Conservation (phyloP, 768 basidiomycete genomes). For the Boletales sp. region DNA sequence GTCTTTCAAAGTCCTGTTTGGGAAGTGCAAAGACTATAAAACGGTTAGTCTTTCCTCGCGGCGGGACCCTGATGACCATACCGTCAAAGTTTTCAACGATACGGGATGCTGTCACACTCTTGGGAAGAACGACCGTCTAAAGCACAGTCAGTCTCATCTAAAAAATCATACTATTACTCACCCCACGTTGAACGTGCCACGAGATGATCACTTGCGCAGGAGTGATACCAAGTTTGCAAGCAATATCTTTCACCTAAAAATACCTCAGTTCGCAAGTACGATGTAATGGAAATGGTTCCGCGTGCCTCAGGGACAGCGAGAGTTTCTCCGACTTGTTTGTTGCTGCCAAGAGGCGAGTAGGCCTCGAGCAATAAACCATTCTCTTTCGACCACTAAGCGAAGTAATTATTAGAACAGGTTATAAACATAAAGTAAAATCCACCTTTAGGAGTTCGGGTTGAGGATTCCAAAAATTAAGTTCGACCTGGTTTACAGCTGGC, state of each 20-base stretch:
- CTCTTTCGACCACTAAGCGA: constrained; percentile 61
- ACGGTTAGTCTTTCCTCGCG: not conserved
- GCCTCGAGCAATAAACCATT: constrained; percentile 65
- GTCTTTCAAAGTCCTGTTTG: constrained; percentile 36
- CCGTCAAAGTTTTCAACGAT: constrained; percentile 69
- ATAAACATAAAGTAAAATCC: not conserved
- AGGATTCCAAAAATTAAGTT: constrained; percentile 74
- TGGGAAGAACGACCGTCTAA: constrained; percentile 70
- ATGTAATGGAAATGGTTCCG: not conserved
- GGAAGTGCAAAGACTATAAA: constrained; percentile 32
- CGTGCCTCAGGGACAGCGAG: constrained; percentile 55
- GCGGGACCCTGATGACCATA: constrained; percentile 17
- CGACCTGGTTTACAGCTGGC: constrained; percentile 77
- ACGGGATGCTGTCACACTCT: constrained; percentile 68
- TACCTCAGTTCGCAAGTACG: not conserved
- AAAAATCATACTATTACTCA: constrained; percentile 30
- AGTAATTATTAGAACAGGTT: not conserved
- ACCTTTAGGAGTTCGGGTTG: constrained; percentile 74
- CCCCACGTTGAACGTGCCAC: constrained; percentile 76
- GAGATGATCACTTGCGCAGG: constrained; percentile 74
- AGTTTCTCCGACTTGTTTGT: constrained; percentile 51
- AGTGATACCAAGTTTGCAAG: constrained; percentile 60
- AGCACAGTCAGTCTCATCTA: not conserved
- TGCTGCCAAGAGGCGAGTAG: constrained; percentile 73
- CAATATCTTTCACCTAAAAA: constrained; percentile 50